Base-by-base conservation (phyloP, 768 basidiomycete genomes). In the Kondoa malvinella region DNA sequence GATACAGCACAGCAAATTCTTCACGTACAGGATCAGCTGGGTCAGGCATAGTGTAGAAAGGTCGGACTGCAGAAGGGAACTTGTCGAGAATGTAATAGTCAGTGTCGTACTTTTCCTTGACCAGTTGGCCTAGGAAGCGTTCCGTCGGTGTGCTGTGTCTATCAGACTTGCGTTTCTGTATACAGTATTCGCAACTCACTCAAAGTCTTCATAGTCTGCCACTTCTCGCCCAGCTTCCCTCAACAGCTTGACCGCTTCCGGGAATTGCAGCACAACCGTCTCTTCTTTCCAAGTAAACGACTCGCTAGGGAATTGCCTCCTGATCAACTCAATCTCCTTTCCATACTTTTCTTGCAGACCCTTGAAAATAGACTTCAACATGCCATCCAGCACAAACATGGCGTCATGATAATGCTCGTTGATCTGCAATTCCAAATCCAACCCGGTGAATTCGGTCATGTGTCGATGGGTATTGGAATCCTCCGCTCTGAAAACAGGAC, bases 61-160 rank as follows among this genome's bases (percentile, higher is more conserved):
- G 95, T 66, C 95, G 87, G 68, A 97, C 84, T 40, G 83, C 87
- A 77, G 92, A 82, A 2, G 95, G 95, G 83, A 97, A 99, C 78
- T 97, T 99, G 82, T 99, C 95, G 73, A 99, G 86, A 77, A 97
- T 97, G 80, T 88, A 99, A 80, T 96, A 99, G 78, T 99, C 95
- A 58, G 90, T 96, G 74, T 91, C 85, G 76, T 95, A 94, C 78
- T 95, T 96, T 64, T 84, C 86, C 76, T 86, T 89, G 73, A 99
- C 85, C 66, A 97, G 80, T 61, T 86, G 81, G 26, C 95, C 95
- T 40, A 99, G 86, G 69, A 87, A 82, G 80, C 88, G 94, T 79
- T 99, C 95, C 76, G 94, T 92, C 76, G 88, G 87, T 25, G 95
- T 99, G 80, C 91, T 92, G 71, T 71, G 60, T 34, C 21, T 8